These are phyloP conservation scores for Pyrenopolyporus hunteri DNA, from an alignment of 495 filamentous ascomycete genomes.

Conservation along the genomic window DNA sequence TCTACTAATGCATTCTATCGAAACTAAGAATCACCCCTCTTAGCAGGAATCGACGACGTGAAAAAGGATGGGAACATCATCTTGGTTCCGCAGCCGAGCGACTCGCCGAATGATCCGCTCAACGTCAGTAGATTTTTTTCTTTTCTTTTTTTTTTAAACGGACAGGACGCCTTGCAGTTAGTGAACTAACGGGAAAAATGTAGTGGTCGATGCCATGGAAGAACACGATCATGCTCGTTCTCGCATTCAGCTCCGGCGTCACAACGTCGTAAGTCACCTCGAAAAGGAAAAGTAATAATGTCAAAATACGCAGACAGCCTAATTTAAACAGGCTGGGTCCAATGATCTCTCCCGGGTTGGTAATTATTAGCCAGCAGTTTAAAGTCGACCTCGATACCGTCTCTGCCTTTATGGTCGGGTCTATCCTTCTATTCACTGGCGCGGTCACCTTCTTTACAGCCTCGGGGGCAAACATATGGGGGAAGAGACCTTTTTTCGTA, in stretches of 20 bases:
- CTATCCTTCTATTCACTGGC: constrained; percentile 43
- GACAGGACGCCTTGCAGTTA: background rate
- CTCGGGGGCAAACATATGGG: constrained; percentile 46
- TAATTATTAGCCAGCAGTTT: constrained; percentile 39
- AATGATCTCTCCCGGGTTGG: constrained; percentile 38
- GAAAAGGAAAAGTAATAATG: too few species aligned
- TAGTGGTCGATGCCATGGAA: constrained; percentile 32
- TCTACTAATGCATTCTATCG: background rate
- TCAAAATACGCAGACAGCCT: background rate
- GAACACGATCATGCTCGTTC: constrained; percentile 34
- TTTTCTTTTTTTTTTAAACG: too few species aligned
- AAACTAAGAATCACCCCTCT: constrained; percentile 3
- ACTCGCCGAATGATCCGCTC: constrained; percentile 55
- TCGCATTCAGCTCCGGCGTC: constrained; percentile 35
- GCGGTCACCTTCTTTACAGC: constrained; percentile 45
- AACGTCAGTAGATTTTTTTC: constrained; percentile 48
- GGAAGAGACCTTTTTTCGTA: constrained; percentile 47
- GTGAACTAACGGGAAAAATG: constrained; percentile 2
- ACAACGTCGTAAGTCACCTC: constrained; percentile 30
- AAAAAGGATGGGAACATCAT: constrained; percentile 50
- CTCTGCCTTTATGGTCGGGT: constrained; percentile 43
- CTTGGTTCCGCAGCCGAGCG: constrained; percentile 54
- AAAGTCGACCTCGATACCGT: constrained; percentile 39
- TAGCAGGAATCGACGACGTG: constrained; percentile 24
- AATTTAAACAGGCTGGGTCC: constrained; percentile 27